Evolutionary conservation across 2,329 filamentous ascomycete genomes (phyloP), one percentile per base, ranked within the genome.

Genomic region (Whalleya microplaca): DNA sequence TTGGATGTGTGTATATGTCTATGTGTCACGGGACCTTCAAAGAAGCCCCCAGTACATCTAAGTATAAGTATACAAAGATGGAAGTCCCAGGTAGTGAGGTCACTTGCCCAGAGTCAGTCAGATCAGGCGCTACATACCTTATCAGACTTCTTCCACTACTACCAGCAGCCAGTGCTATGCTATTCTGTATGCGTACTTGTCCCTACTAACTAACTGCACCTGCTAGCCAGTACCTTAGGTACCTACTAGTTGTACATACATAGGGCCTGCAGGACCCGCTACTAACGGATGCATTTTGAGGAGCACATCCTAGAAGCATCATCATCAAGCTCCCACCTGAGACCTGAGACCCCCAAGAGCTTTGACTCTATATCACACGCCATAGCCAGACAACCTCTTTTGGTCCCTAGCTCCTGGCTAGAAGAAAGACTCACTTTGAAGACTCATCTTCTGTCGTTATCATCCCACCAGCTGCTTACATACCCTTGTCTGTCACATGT

Each of bases 401-500:
- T 12, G 32, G 14, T 12, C 32, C 14, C 32, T 37, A 37, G 32
- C 32, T 37, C 9, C 32, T 37, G 32, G 8, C 14, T 37, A 12
- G 9, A 37, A 37, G 32, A 37, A 12, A 37, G 14, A 12, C 6
- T 12, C 10, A 7, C 32, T 37, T 3, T 12, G 3, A 37, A 37
- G 3, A 37, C 3, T 16, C 14, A 12, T 37, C 8, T 16, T 37
- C 32, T 37, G 10, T 12, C 32, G 32, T 12, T 16, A 16, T 16
- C 32, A 16, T 12, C 27, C 6, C 14, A 16, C 14, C 32, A 37
- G 32, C 32, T 37, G 32, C 32, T 12, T 37, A 37, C 32, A n/a
- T 37, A 37, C 32, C 27, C 45, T 47, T 48, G 23, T 48, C 51
- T 49, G 46, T 49, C 56, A 55, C 45, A 48, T 53, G 56, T 20